Conservation (phyloP, 1,284 basidiomycete species). For the Lentinula novae-zelandiae region DNA sequence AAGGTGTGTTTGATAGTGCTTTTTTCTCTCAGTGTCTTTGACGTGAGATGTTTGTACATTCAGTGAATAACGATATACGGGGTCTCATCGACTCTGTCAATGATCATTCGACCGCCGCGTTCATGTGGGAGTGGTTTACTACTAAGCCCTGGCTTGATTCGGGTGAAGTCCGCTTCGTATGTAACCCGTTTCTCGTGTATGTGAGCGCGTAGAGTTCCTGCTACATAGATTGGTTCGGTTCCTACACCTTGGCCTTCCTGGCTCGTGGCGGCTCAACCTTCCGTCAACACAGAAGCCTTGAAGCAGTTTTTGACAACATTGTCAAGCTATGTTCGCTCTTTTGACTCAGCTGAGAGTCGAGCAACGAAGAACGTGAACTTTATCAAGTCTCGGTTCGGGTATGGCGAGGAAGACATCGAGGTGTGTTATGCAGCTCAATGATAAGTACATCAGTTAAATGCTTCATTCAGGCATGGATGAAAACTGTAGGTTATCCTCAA, state of each 20-base stretch:
- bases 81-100: conserved; percentile 92
- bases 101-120: conserved; percentile 75
- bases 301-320: conserved; percentile 63
- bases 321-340: conserved; percentile 61
- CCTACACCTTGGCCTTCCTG: conserved; percentile 97
- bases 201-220: background rate
- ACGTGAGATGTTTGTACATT: background rate
- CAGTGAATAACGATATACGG: conserved; percentile 88
- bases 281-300: conserved; percentile 47
- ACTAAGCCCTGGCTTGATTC: conserved; percentile 90
- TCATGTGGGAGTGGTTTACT: conserved; percentile 98
- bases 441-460: background rate
- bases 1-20: conserved; percentile 44
- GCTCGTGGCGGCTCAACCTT: conserved; percentile 83
- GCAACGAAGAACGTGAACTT: conserved; percentile 65
- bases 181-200: conserved; percentile 25
- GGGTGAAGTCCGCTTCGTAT: conserved; percentile 80
- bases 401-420: conserved; percentile 75
- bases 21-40: background rate
- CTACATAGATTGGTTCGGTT: conserved; percentile 75
- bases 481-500: conserved; percentile 72
- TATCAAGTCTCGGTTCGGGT: conserved; percentile 76
- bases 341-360: conserved; percentile 65
- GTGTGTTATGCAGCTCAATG: conserved; percentile 25
- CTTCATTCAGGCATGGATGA: conserved; percentile 67